phyloP scores from a whole-genome alignment of 2,329 filamentous ascomycete species.

The Magnaporthales sp. region DNA sequence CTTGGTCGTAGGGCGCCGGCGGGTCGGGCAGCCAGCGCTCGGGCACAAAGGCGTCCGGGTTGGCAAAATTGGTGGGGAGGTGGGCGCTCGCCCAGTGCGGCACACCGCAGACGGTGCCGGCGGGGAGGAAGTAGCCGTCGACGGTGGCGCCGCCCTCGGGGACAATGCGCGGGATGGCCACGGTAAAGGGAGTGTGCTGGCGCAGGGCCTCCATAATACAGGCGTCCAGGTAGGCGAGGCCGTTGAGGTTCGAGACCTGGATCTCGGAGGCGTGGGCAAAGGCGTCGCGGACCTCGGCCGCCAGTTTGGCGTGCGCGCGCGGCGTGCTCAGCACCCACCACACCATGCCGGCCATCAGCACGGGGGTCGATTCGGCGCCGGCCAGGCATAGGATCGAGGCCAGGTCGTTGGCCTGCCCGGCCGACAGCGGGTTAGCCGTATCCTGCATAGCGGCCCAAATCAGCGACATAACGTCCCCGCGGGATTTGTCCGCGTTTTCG shows the following conservation, averaged over 20 bases:
- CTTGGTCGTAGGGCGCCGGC: background rate
- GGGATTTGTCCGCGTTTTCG: background rate
- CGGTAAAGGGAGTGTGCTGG: constrained; percentile 17
- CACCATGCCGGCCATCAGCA: constrained; percentile 21
- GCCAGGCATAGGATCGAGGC: constrained; percentile 17
- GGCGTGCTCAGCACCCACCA: constrained; percentile 19
- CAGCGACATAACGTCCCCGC: background rate
- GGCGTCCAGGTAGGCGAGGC: constrained; percentile 27
- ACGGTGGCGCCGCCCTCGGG: constrained; percentile 22
- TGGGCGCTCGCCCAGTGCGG: constrained; percentile 13
- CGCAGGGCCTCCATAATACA: constrained; percentile 27
- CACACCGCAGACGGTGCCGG: constrained; percentile 23
- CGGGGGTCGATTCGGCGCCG: constrained; percentile 40
- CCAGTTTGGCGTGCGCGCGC: constrained; percentile 12
- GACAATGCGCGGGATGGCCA: constrained; percentile 20
- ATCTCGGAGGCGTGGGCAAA: constrained; percentile 20
- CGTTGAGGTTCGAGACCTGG: constrained; percentile 12
- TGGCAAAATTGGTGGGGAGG: constrained; percentile 13
- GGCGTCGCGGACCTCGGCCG: constrained; percentile 16
- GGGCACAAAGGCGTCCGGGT: constrained; percentile 20
- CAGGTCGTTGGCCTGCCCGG: background rate
- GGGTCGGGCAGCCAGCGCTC: constrained; percentile 24
- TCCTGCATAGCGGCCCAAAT: background rate
- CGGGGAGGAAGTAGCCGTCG: constrained; percentile 23
- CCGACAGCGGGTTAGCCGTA: background rate